Evolutionary conservation across 495 filamentous ascomycete genomes (phyloP).

Genomic region (Diplogelasinospora grovesii): DNA sequence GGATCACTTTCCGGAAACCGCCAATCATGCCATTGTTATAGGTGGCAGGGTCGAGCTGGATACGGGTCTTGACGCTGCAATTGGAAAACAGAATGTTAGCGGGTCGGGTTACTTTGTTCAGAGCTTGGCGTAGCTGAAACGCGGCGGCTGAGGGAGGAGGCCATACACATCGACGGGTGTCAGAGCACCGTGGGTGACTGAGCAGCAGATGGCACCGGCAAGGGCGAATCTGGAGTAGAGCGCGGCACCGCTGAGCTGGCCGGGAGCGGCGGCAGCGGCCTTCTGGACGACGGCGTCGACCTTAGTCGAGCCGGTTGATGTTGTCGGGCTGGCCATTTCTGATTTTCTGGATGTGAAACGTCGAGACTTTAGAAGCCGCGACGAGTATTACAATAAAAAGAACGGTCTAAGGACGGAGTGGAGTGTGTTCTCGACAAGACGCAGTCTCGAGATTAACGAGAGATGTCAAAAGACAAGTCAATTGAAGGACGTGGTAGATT

Average conservation of each 20-base stretch:
- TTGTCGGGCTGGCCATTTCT: slow-evolving; percentile 22
- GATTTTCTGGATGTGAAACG: slow-evolving; percentile 3
- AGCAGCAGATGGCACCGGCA: slow-evolving; percentile 89
- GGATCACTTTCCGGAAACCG: slow-evolving; percentile 76
- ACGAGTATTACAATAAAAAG: slow-evolving; percentile 3
- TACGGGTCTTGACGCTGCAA: slow-evolving; percentile 84
- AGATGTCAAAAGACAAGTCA: slow-evolving; percentile 15
- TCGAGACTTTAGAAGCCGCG: no score
- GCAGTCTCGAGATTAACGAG: slow-evolving; percentile 18
- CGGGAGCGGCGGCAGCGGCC: slow-evolving; percentile 22
- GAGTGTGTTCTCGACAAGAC: slow-evolving; percentile 22
- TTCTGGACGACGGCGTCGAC: slow-evolving; percentile 28
- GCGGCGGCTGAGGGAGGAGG: slow-evolving; percentile 4
- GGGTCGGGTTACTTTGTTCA: neutral
- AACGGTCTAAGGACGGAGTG: slow-evolving; percentile 26
- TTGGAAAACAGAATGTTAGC: slow-evolving; percentile 10
- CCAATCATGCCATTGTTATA: slow-evolving; percentile 89
- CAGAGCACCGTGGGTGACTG: slow-evolving; percentile 84
- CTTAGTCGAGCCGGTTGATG: slow-evolving; percentile 23
- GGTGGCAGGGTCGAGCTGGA: slow-evolving; percentile 83
- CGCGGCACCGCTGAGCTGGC: slow-evolving; percentile 40
- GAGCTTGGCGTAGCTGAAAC: slow-evolving; percentile 3
- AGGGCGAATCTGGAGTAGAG: slow-evolving; percentile 85
- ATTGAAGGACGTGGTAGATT: slow-evolving; percentile 17
- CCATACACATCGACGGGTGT: slow-evolving; percentile 97